Base-by-base conservation (phyloP, 805 yeast species). In the Myxozyma neglecta region DNA sequence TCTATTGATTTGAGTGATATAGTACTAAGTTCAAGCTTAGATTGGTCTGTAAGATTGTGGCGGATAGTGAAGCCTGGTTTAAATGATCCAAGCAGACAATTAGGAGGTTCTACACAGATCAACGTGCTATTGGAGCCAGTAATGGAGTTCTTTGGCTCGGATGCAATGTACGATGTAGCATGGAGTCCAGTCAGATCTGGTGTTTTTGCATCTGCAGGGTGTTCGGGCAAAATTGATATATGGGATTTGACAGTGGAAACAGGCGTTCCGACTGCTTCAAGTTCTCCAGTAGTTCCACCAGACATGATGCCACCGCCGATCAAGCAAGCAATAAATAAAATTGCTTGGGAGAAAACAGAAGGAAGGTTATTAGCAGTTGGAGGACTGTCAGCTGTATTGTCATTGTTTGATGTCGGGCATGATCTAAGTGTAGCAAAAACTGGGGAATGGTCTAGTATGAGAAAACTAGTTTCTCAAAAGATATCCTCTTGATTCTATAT, bases 41-140 rank as follows among this genome's bases (percentile, higher is more conserved):
- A 77, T 65, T 77, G 79, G 77, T 63, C 74, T 3, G 68, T 78
- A 29, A 68, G 69, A 45, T 64, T 77, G 11, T 76, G 79, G 79
- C 57, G 63, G 36, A 57, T 67, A 3, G 56, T 53, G 6, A 60
- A 57, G 20, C 58, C 54, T 11, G 10, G 32, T 11, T 7, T 20
- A 13, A 35, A 3, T 39, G 53, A 50, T 37, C n/a, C 18, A 3
- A 36, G n/a, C 40, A 13, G 45, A 3, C 34, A 37, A 39, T 35
- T 9, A 46, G 36, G 48, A 42, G 20, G 18, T n/a, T 13, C 51
- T 16, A 8, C 46, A 37, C 14, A 51, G n/a, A 37, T 39, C 9
- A 20, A 52, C 29, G 62, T 48, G 20, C 1, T 59, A 36, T 16
- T 64, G 7, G 60, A 40, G 24, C 72, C 75, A 6, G 24, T 72